Evolutionary conservation across 495 filamentous ascomycete genomes (phyloP), one percentile per base, ranked within the genome.

Genomic region (Amphirosellinia nigrospora): DNA sequence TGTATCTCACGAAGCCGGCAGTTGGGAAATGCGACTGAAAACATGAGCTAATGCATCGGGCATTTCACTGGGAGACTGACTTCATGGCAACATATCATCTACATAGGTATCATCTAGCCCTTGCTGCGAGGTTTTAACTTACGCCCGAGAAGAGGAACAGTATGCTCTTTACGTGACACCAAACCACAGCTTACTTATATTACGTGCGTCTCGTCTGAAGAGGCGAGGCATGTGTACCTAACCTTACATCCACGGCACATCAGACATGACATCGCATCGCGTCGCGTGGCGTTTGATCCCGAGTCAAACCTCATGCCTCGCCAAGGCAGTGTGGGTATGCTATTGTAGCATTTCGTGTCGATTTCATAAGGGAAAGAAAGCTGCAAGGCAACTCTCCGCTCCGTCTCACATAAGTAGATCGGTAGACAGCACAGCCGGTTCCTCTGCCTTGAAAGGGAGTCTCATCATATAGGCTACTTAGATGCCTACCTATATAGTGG

Each of bases 271-370:
- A 60, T 46, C 23, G 38, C 58, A 62, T 69, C n/a, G 46, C 43
- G 53, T 68, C 43, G 43, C 56, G 43, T 62, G 9, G 68, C 60
- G 38, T 70, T 64, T 58, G 38, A 45, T 48, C 68, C 55, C 50
- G 59, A 50, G 53, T 28, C 48, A 48, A 45, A 55, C 58, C 58
- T 61, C 66, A 58, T 43, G 66, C 53, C 66, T 52, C 58, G 66
- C 59, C 58, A 69, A 69, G 53, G 66, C 66, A 68, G 39, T 68
- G 64, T n/a, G n/a, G n/a, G n/a, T 36, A 67, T 34, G 52, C 28
- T 41, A 45, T 50, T 21, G 55, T 68, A 19, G 30, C 55, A 68
- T 61, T 39, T 61, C 43, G 41, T 50, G 45, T 34, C 63, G 34
- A 21, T 65, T 46, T 46, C 46, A 30, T 46, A 46, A 53, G 32